Base-by-base conservation (phyloP, 108 stramenopile species). In the Cyclotella distinguenda region DNA sequence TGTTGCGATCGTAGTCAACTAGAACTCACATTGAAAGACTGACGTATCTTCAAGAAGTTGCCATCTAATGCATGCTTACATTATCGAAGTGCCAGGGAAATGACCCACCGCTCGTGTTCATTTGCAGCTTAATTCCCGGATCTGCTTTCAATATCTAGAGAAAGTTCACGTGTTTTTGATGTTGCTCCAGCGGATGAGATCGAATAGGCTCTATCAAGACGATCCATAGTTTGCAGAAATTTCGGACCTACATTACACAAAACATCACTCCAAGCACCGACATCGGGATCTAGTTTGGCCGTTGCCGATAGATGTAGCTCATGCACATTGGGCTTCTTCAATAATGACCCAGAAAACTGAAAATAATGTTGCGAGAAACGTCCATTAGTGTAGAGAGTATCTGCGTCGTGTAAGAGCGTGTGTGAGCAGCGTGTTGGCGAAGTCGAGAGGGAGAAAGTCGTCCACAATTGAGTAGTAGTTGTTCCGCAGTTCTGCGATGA, bases 1-100 rank as follows among this genome's bases (percentile, higher is more conserved):
- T n/a, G n/a, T n/a, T n/a, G n/a, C n/a, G n/a, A n/a, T n/a, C n/a
- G 30, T 28, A 52, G 49, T 52, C 51, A 6, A n/a, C n/a, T n/a
- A n/a, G n/a, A n/a, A n/a, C n/a, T n/a, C n/a, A n/a, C n/a, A n/a
- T n/a, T n/a, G n/a, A 48, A 3, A 48, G 21, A 2, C 23, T 2
- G 2, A 3, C 46, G 18, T 23, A 18, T 48, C 16, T 23, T 2
- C 13, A 22, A 22, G 1, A 2, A 18, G 1, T 2, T 18, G 25
- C 46, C 2, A 13, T 21, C 10, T 23, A 48, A 1, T 30, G 31
- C 51, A 32, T 52, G 31, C 40, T 42, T 16, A 42, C 51, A 63
- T 72, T 72, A 28, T 72, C 70, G n/a, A 63, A 72, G 36, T 72
- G 70, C 61, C 60, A 72, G 0, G 70, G 70, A 26, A 72, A 72